Percentiles rank a stretch among this genome's conserved stretches.
Evolutionary conservation across 441 rosid species (phyloP).

Genomic region (Erodium moschatum): DNA sequence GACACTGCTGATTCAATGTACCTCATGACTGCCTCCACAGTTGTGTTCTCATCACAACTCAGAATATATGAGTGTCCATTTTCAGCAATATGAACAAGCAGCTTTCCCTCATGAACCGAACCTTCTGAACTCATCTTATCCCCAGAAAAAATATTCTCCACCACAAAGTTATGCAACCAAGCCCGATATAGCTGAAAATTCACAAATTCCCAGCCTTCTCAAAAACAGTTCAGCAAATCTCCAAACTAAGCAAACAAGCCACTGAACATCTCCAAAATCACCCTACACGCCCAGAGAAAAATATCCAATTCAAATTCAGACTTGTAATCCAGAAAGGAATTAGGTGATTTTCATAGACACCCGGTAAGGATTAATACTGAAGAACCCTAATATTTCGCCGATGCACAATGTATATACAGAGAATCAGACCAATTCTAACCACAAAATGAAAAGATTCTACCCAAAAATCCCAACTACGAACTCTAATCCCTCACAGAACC

Average conservation of each 20-base stretch:
- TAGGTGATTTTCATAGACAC: slow-evolving; percentile 14
- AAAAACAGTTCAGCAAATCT: slow-evolving; percentile 11
- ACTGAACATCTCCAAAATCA: not conserved
- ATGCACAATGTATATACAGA: slow-evolving; percentile 19
- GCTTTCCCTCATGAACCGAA: slow-evolving; percentile 50
- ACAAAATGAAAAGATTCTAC: slow-evolving; percentile 18
- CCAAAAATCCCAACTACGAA: slow-evolving; percentile 13
- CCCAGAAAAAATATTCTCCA: slow-evolving; percentile 22
- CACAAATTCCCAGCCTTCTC: no score
- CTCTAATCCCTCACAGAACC: slow-evolving; percentile 21
- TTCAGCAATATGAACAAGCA: slow-evolving; percentile 76
- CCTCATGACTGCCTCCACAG: slow-evolving; percentile 69
- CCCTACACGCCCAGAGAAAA: slow-evolving; percentile 10
- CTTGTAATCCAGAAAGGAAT: slow-evolving; percentile 17
- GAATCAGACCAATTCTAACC: slow-evolving; percentile 11
- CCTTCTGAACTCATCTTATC: slow-evolving; percentile 64
- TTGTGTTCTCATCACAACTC: slow-evolving; percentile 52
- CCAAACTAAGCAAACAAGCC: not conserved
- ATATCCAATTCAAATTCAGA: slow-evolving; percentile 9
- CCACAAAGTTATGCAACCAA: slow-evolving; percentile 25
- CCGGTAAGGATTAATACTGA: slow-evolving; percentile 16
- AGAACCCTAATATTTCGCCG: slow-evolving; percentile 9
- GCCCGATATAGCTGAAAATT: not conserved
- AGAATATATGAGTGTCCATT: slow-evolving; percentile 73
- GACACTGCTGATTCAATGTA: slow-evolving; percentile 39